Base-by-base conservation (phyloP, 192 early-diverging fungal genomes). In the Backusella australiensis region DNA sequence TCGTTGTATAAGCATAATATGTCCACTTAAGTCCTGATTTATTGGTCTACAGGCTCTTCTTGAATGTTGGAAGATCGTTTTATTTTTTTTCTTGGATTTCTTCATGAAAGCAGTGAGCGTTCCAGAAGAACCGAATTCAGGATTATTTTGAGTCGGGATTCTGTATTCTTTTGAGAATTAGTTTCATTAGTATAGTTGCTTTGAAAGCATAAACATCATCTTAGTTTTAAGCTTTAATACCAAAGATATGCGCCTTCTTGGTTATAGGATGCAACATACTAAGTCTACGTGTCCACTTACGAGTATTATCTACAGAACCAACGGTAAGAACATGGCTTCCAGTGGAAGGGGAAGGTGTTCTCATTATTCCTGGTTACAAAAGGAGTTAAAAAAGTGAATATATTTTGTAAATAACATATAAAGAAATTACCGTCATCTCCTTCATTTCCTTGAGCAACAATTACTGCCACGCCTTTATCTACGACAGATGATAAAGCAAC, bases 1-100 rank as follows among this genome's bases (percentile, higher is more conserved):
- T 38, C 91, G 89, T 41, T 86, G 82, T 42, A 92, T 82, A 44
- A 93, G 74, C 19, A 85, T 81, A 35, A 91, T 83, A 69, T 89
- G 82, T 0, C 83, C 81, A 49, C 46, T 49, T n/a, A 49, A 49
- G n/a, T 0, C 46, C 71, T 34, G 90, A 53, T 26, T 1, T 68
- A 68, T 67, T 2, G 26, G 29, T 63, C 11, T n/a, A 49, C 46
- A 49, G 6, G 46, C 46, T 49, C 5, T 49, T 49, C 19, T 49
- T 19, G 46, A 49, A 49, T 49, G n/a, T 49, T 19, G 46, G 19
- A n/a, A 49, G 6, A 49, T 19, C 19, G n/a, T 49, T n/a, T 49
- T 49, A 49, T 49, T 49, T 6, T 6, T n/a, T 49, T n/a, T 49
- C 19, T n/a, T 49, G 46, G 46, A 49, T n/a, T 49, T 19, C 17